Conservation (phyloP, 495 filamentous ascomycete genomes). For the Cercophora sp. region DNA sequence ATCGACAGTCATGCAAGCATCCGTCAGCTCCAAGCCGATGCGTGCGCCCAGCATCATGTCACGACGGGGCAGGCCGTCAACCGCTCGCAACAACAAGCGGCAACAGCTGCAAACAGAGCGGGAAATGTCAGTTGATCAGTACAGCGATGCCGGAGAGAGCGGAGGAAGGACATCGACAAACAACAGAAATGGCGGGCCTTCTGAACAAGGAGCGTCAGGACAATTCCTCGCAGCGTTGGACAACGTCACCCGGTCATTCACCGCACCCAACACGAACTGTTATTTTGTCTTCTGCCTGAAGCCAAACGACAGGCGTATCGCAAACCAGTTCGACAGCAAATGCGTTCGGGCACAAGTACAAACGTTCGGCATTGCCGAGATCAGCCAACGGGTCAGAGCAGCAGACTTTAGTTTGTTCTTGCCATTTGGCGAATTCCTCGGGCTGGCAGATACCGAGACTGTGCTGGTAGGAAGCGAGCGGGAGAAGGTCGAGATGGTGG, state of each 20-base stretch:
- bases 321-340: constrained; percentile 98
- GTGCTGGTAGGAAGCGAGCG: constrained; percentile 85
- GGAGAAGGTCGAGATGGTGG: constrained; percentile 84
- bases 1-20: constrained; percentile 89
- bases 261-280: constrained; percentile 74
- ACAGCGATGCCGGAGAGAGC: constrained; percentile 47
- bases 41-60: constrained; percentile 91
- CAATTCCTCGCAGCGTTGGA: constrained; percentile 90
- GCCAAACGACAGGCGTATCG: constrained; percentile 93
- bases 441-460: constrained; percentile 76
- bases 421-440: constrained; percentile 92
- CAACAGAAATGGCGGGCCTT: constrained; percentile 19
- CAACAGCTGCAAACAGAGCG: constrained; percentile 37
- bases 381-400: constrained; percentile 85
- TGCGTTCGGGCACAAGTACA: constrained; percentile 93
- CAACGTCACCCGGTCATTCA: constrained; percentile 80
- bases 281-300: constrained; percentile 98
- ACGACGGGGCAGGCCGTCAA: constrained; percentile 46
- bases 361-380: constrained; percentile 93
- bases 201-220: constrained; percentile 79
- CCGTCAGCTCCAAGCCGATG: constrained; percentile 89
- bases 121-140: constrained; percentile 39
- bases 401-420: constrained; percentile 95
- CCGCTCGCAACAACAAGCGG: constrained; percentile 26
- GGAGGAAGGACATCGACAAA: constrained; percentile 28